These are phyloP conservation scores for Camillea tinctor DNA, from an alignment of 2,329 filamentous ascomycete genomes.

Conservation along the genomic window DNA sequence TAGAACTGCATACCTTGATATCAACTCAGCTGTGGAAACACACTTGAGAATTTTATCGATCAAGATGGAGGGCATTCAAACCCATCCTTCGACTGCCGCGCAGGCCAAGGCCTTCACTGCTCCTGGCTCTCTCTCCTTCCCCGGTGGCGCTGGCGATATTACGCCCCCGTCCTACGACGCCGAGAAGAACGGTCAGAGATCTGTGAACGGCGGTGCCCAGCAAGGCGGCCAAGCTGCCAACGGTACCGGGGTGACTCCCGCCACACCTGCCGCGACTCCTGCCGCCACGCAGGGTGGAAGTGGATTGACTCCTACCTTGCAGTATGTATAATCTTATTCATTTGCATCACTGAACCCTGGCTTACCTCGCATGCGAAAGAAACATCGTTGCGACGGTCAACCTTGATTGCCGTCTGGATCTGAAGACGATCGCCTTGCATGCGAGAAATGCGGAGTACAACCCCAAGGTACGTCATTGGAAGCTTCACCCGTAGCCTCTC, in stretches of 20 bases:
- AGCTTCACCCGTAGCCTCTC: constrained; percentile 1
- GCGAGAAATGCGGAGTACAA: constrained; percentile 99
- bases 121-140: constrained; percentile 88
- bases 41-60: constrained; percentile 7
- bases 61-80: constrained; percentile 33
- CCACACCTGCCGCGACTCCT: constrained; percentile 89
- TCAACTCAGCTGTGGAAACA: constrained; percentile 12
- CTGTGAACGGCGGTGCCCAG: constrained; percentile 51
- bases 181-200: constrained; percentile 54
- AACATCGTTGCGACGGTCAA: constrained; percentile 99
- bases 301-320: constrained; percentile 88
- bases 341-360: constrained; percentile 40
- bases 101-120: constrained; percentile 97
- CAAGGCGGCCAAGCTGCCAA: constrained; percentile 58
- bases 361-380: constrained; percentile 63
- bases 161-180: constrained; percentile 76
- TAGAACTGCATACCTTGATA: constrained; percentile 1
- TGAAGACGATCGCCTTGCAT: constrained; percentile 98
- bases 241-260: constrained; percentile 80
- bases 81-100: constrained; percentile 84
- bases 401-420: constrained; percentile 91
- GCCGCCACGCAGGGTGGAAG: constrained; percentile 78
- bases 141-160: constrained; percentile 77
- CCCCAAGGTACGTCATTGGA: constrained; percentile 70
- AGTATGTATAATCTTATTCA: constrained; percentile 74